phyloP scores from a whole-genome alignment of 2,329 filamentous ascomycete species.

The Sporothrix pseudoabietina region DNA sequence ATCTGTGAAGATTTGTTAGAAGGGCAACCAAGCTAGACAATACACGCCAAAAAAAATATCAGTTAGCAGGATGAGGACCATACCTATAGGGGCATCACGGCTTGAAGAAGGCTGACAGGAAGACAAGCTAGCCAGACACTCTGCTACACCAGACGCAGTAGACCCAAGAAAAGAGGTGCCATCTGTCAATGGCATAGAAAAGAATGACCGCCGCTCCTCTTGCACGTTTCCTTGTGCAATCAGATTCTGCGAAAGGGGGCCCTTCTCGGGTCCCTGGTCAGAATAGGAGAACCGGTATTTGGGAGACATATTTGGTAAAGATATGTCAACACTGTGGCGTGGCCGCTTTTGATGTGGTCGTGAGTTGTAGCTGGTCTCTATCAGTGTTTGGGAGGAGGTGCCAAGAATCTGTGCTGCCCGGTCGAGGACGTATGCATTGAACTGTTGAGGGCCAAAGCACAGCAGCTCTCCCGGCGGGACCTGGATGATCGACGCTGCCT shows the following conservation, averaged over 20 bases:
- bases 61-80: slow-evolving; percentile 29
- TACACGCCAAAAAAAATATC: background rate
- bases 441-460: slow-evolving; percentile 33
- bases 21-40: background rate
- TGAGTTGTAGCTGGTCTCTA: slow-evolving; percentile 37
- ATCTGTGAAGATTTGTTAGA: slow-evolving; percentile 35
- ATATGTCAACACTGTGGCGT: slow-evolving; percentile 35
- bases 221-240: slow-evolving; percentile 1
- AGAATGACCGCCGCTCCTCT: slow-evolving; percentile 31
- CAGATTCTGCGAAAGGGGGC: background rate
- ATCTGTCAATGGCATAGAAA: slow-evolving; percentile 29
- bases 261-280: slow-evolving; percentile 38
- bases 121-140: slow-evolving; percentile 38
- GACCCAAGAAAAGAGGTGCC: slow-evolving; percentile 23
- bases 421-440: slow-evolving; percentile 38
- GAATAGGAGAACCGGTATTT: slow-evolving; percentile 35
- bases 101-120: slow-evolving; percentile 44
- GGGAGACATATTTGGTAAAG: slow-evolving; percentile 40
- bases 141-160: slow-evolving; percentile 25
- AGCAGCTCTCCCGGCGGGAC: slow-evolving; percentile 34
- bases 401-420: slow-evolving; percentile 43
- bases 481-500: slow-evolving; percentile 35
- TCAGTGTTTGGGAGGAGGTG: slow-evolving; percentile 39
- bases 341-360: slow-evolving; percentile 40
- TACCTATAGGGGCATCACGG: slow-evolving; percentile 43